These are phyloP conservation scores for Geotrichum carabidarum DNA, from an alignment of 1,139 yeast species.

Conservation along the genomic window DNA sequence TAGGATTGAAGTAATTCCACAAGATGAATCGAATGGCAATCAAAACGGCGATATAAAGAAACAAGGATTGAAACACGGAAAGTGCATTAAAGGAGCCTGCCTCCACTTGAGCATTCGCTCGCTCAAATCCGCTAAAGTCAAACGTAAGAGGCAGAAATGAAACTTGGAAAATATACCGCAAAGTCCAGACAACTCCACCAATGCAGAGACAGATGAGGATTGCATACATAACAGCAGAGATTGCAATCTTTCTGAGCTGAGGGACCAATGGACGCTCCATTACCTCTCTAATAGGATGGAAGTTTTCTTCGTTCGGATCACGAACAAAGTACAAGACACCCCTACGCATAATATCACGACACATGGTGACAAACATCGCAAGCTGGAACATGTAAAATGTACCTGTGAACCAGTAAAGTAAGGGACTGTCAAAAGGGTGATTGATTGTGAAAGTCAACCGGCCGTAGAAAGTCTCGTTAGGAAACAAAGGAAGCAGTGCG, in stretches of 20 bases:
- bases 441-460: constrained; percentile 21
- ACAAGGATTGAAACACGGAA: constrained; percentile 14
- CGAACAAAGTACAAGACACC: constrained; percentile 89
- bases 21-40: constrained; percentile 32
- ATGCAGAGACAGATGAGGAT: constrained; percentile 68
- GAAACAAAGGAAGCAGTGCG: constrained; percentile 44
- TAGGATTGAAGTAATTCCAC: constrained; percentile 26
- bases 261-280: constrained; percentile 65
- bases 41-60: constrained; percentile 26
- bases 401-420: constrained; percentile 66
- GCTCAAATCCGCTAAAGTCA: not conserved
- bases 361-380: constrained; percentile 83
- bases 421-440: constrained; percentile 29
- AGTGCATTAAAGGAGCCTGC: constrained; percentile 4
- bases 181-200: constrained; percentile 57
- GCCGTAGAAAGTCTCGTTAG: constrained; percentile 22
- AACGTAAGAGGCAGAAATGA: constrained; percentile 33
- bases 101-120: not conserved
- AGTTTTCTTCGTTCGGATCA: constrained; percentile 91
- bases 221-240: constrained; percentile 74
- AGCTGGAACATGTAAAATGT: constrained; percentile 81
- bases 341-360: constrained; percentile 70
- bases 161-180: constrained; percentile 41
- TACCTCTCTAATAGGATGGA: constrained; percentile 84
- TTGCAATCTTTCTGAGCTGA: constrained; percentile 67